These are phyloP conservation scores for Penicillium janthinellum DNA, from an alignment of 2,329 filamentous ascomycete genomes.

Conservation along the genomic window DNA sequence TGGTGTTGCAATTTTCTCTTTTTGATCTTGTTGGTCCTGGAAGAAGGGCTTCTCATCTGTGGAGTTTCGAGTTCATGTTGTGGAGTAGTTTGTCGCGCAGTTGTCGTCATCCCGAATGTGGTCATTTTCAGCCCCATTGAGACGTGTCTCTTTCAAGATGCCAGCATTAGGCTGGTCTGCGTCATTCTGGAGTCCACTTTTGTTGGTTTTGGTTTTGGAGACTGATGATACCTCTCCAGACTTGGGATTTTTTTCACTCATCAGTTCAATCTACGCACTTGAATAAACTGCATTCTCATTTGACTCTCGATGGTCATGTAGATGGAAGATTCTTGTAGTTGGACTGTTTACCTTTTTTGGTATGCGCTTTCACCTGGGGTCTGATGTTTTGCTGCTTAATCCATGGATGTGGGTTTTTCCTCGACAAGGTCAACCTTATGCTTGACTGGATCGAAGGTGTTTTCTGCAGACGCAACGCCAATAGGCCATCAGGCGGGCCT, in stretches of 20 bases:
- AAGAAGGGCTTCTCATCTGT: constrained; percentile 3
- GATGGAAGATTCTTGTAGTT: not conserved
- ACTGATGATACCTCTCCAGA: constrained; percentile 19
- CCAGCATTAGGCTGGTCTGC: constrained; percentile 5
- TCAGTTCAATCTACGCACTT: not conserved
- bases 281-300: not conserved
- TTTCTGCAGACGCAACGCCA: not conserved
- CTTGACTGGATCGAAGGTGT: not conserved
- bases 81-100: not conserved
- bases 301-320: not conserved
- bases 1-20: constrained; percentile 20
- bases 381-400: not conserved
- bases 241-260: not conserved
- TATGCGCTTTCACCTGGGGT: not conserved
- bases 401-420: not conserved
- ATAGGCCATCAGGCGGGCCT: not conserved
- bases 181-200: constrained; percentile 21
- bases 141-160: constrained; percentile 1
- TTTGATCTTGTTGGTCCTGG: constrained; percentile 2
- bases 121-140: not conserved
- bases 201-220: constrained; percentile 8
- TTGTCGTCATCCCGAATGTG: not conserved
- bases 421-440: too few relatives aligned
- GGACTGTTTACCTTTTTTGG: not conserved
- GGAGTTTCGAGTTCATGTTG: constrained; percentile 5